Evolutionary conservation across 1,284 basidiomycete genomes (phyloP).

Genomic region (Schizophyllum amplum): DNA sequence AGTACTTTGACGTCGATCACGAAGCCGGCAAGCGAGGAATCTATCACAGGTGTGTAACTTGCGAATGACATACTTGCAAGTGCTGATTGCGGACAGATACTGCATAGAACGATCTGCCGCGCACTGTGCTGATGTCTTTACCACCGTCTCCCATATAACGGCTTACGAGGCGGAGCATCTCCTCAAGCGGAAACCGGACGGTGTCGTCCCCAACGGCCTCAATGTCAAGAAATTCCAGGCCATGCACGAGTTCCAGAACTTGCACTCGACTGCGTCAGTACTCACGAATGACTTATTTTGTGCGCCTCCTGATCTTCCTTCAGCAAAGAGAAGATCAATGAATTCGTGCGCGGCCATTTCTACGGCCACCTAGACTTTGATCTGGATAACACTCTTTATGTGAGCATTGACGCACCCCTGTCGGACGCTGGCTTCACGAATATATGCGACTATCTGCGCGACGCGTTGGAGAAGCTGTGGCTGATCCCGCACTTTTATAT

Average conservation of each 20-base stretch:
- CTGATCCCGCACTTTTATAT: no score
- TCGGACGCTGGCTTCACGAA: no score
- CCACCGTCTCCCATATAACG: slow-evolving; percentile 96
- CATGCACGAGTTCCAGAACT: slow-evolving; percentile 96
- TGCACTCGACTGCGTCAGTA: slow-evolving; percentile 58
- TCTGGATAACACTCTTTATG: slow-evolving; percentile 93
- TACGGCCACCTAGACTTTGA: slow-evolving; percentile 97
- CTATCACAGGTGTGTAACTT: slow-evolving; percentile 41
- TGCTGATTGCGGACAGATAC: slow-evolving; percentile 34
- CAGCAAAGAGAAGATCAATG: slow-evolving; percentile 94
- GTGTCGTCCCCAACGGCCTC: slow-evolving; percentile 95
- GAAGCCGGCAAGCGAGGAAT: slow-evolving; percentile 98
- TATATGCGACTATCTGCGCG: no score
- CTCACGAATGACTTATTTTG: neutral
- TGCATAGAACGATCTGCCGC: slow-evolving; percentile 94
- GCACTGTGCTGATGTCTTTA: slow-evolving; percentile 97
- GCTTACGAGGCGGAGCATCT: slow-evolving; percentile 96
- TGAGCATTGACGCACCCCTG: slow-evolving; percentile 28
- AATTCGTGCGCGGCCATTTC: slow-evolving; percentile 96
- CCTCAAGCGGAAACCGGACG: slow-evolving; percentile 95
- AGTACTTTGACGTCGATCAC: slow-evolving; percentile 99
- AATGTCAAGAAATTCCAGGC: slow-evolving; percentile 96
- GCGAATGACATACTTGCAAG: neutral
- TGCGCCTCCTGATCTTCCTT: neutral
- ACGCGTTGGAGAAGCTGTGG: no score